Percentiles rank a stretch among this genome's conserved stretches.
phyloP scores from a whole-genome alignment of 2,329 filamentous ascomycete species.

The Davidsoniella virescens region DNA sequence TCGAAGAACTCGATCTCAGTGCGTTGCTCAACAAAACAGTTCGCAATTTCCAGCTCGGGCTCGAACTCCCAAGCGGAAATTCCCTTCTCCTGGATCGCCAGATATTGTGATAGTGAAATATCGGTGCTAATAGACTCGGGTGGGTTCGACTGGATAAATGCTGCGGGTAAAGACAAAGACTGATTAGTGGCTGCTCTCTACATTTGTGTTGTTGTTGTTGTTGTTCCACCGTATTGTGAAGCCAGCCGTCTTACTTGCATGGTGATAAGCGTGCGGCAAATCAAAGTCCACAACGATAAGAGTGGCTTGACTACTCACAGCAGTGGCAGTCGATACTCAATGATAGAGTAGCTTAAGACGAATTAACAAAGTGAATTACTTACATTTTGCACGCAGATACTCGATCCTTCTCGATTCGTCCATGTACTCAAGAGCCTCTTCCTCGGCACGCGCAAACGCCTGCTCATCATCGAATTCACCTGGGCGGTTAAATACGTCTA shows the following conservation, averaged over 20 bases:
- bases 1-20: slow-evolving; percentile 99
- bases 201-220: too few species aligned
- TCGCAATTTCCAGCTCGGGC: slow-evolving; percentile 95
- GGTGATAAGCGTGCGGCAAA: neutral
- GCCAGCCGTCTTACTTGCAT: neutral
- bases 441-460: slow-evolving; percentile 83
- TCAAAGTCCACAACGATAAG: neutral
- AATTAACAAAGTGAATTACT: neutral
- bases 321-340: neutral
- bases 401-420: slow-evolving; percentile 81
- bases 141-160: slow-evolving; percentile 84
- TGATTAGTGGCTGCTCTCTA: neutral
- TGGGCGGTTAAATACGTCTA: slow-evolving; percentile 82
- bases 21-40: slow-evolving; percentile 91
- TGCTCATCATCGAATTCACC: slow-evolving; percentile 98
- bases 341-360: too few species aligned
- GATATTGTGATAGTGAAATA: slow-evolving; percentile 91
- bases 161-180: slow-evolving; percentile 28
- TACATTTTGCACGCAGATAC: slow-evolving; percentile 91
- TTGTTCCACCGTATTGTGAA: too few species aligned
- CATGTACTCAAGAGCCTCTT: slow-evolving; percentile 87
- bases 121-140: slow-evolving; percentile 92
- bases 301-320: too few species aligned
- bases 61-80: slow-evolving; percentile 99
- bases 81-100: slow-evolving; percentile 97